A percentile compares a stretch with the other conserved stretches of the same genome.
phyloP scores from a whole-genome alignment of 2,329 filamentous ascomycete genomes.

The Fusarium sp. region DNA sequence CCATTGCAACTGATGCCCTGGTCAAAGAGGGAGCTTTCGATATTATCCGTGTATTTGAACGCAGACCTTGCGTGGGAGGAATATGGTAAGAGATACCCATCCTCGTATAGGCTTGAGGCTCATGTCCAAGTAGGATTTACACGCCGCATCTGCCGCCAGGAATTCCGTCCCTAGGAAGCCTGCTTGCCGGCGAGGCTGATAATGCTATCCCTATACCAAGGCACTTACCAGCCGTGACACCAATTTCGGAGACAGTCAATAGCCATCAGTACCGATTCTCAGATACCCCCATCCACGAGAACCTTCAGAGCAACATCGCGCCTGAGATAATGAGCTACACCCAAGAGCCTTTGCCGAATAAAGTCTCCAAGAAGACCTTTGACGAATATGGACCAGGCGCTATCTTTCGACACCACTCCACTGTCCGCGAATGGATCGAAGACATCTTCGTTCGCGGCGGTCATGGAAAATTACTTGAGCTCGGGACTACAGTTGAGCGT shows the following conservation, averaged over 20 bases:
- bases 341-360: slow-evolving; percentile 13
- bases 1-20: slow-evolving; percentile 30
- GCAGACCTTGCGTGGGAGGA: slow-evolving; percentile 13
- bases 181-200: slow-evolving; percentile 26
- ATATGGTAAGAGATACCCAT: slow-evolving; percentile 8
- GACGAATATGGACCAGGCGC: slow-evolving; percentile 8
- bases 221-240: slow-evolving; percentile 26
- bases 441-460: slow-evolving; percentile 6
- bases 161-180: slow-evolving; percentile 1
- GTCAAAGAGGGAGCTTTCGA: slow-evolving; percentile 28
- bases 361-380: slow-evolving; percentile 2
- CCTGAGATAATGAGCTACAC: slow-evolving; percentile 27
- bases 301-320: slow-evolving; percentile 25
- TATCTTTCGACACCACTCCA: slow-evolving; percentile 16
- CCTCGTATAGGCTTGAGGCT: not conserved
- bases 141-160: slow-evolving; percentile 11
- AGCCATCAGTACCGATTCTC: slow-evolving; percentile 35
- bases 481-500: slow-evolving; percentile 12
- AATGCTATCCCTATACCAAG: slow-evolving; percentile 17
- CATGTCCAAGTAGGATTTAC: slow-evolving; percentile 5
- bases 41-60: slow-evolving; percentile 26
- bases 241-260: slow-evolving; percentile 30
- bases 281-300: slow-evolving; percentile 11
- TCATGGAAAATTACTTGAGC: slow-evolving; percentile 9
- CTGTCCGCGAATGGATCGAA: slow-evolving; percentile 26